Conservation (phyloP, 768 basidiomycete genomes). For the Tephrocybe rancida region DNA sequence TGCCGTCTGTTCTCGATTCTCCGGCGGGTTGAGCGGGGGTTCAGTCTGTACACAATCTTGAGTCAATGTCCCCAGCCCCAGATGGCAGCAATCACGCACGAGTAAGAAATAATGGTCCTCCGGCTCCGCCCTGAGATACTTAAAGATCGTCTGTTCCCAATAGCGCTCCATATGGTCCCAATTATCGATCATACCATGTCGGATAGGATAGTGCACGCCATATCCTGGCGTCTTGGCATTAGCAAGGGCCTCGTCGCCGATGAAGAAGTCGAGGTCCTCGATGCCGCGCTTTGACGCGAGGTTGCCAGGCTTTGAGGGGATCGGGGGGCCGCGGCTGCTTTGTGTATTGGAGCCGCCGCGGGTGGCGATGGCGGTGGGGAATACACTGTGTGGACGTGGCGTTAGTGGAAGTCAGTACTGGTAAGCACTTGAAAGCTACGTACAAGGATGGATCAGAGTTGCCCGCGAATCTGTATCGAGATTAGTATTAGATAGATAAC, state of each 20-base stretch:
- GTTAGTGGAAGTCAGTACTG: slow-evolving; percentile 5
- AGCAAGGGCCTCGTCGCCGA: slow-evolving; percentile 96
- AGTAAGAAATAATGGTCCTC: slow-evolving; percentile 99
- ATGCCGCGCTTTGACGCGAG: slow-evolving; percentile 96
- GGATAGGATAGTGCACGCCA: slow-evolving; percentile 93
- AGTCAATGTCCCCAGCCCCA: too few relatives aligned
- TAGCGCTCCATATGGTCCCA: slow-evolving; percentile 99
- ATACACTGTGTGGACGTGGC: slow-evolving; percentile 59
- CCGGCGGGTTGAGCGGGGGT: slow-evolving; percentile 96
- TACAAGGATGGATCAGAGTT: slow-evolving; percentile 99
- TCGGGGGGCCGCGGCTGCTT: slow-evolving; percentile 68
- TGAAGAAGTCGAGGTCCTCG: slow-evolving; percentile 99
- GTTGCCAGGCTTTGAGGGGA: slow-evolving; percentile 86
- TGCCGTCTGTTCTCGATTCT: slow-evolving; percentile 98
- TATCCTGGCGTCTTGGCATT: slow-evolving; percentile 96
- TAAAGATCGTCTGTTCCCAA: slow-evolving; percentile 99
- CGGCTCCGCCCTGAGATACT: slow-evolving; percentile 96
- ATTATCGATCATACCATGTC: slow-evolving; percentile 97
- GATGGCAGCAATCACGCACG: slow-evolving; percentile 65
- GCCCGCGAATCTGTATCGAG: slow-evolving; percentile 86
- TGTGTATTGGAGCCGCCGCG: slow-evolving; percentile 73
- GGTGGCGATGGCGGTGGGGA: slow-evolving; percentile 96
- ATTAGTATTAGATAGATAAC: not conserved
- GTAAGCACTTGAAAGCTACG: slow-evolving; percentile 31
- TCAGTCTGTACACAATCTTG: slow-evolving; percentile 77